These are phyloP conservation scores for Batkoa obscura DNA, from an alignment of 371 early-diverging fungal species.

Conservation along the genomic window DNA sequence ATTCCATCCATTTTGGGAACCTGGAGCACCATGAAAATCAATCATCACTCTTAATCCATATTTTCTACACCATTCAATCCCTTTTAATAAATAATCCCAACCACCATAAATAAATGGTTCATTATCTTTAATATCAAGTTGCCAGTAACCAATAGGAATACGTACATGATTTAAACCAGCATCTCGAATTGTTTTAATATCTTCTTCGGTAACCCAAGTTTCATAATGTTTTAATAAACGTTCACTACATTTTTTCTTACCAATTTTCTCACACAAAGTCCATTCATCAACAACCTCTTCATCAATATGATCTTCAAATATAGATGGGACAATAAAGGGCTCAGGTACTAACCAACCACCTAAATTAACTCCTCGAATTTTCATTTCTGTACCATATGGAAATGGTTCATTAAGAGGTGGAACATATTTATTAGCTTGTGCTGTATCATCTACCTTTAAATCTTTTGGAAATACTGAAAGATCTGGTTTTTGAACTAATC, in stretches of 20 bases:
- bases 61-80: constrained; percentile 26
- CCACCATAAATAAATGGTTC: constrained; percentile 2
- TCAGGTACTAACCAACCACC: constrained; percentile 44
- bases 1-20: constrained; percentile 32
- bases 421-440: neutral
- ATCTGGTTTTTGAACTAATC: neutral
- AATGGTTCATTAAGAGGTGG: neutral
- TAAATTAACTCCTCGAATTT: constrained; percentile 35
- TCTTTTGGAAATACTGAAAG: neutral
- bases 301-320: constrained; percentile 14
- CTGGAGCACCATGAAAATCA: constrained; percentile 41
- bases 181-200: constrained; percentile 15
- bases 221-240: constrained; percentile 19
- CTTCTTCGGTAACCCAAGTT: constrained; percentile 23
- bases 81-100: constrained; percentile 19
- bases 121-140: constrained; percentile 13
- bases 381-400: neutral
- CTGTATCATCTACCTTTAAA: neutral
- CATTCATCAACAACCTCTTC: constrained; percentile 22
- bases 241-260: constrained; percentile 13
- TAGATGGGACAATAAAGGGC: constrained; percentile 20
- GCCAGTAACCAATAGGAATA: constrained; percentile 25
- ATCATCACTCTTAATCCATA: constrained; percentile 31
- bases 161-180: constrained; percentile 25
- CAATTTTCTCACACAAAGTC: constrained; percentile 17